Percentiles rank a stretch among this genome's conserved stretches.
Evolutionary conservation across 768 basidiomycete genomes (phyloP).

Genomic region (Pleurotus cornucopiae): DNA sequence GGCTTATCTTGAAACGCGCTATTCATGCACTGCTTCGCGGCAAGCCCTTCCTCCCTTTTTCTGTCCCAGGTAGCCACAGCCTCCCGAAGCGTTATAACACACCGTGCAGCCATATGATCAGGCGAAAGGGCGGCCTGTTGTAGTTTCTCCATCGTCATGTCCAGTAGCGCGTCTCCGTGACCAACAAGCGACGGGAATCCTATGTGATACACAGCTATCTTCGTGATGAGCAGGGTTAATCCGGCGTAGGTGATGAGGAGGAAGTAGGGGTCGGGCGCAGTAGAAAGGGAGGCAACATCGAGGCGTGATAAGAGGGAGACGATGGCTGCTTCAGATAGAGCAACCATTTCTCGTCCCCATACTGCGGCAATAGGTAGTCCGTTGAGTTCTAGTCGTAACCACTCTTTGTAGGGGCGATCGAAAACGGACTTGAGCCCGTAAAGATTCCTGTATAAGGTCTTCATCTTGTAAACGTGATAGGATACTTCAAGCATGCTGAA

Average conservation of each 20-base stretch:
- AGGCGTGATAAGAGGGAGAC: constrained; percentile 25
- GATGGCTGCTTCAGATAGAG: constrained; percentile 31
- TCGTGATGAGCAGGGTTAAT: constrained; percentile 36
- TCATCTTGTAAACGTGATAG: constrained; percentile 35
- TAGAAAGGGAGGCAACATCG: constrained; percentile 29
- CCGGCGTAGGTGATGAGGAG: constrained; percentile 30
- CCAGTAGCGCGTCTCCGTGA: constrained; percentile 32
- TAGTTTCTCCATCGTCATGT: constrained; percentile 29
- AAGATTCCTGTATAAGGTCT: constrained; percentile 32
- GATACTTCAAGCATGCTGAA: constrained; percentile 36
- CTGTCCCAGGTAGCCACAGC: neutral
- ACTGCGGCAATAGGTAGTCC: constrained; percentile 27
- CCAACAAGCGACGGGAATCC: constrained; percentile 28
- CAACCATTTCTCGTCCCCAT: constrained; percentile 35
- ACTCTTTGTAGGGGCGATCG: constrained; percentile 23
- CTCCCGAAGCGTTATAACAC: neutral
- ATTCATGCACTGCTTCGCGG: neutral
- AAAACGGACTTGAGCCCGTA: constrained; percentile 17
- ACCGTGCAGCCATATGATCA: constrained; percentile 31
- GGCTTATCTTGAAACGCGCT: neutral
- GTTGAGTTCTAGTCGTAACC: constrained; percentile 23
- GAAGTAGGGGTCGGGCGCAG: constrained; percentile 36
- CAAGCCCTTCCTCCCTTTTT: neutral
- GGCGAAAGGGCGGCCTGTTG: constrained; percentile 28
- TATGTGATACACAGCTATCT: constrained; percentile 34